These are phyloP conservation scores for Leccinum disarticulatum DNA, from an alignment of 768 basidiomycete species.

Conservation along the genomic window DNA sequence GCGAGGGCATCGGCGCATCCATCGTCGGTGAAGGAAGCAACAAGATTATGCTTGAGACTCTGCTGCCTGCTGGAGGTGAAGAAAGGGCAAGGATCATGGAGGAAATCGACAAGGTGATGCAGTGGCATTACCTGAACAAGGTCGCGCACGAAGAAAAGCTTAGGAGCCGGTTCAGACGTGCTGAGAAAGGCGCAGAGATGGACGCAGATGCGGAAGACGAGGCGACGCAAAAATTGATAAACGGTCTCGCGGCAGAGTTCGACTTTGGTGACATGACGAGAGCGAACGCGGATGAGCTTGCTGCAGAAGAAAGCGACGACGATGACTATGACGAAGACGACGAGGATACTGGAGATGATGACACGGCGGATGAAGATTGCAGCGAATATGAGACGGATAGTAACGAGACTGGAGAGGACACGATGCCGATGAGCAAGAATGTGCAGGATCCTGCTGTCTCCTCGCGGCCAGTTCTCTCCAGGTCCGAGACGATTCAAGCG, in stretches of 20 bases:
- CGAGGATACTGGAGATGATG: slow-evolving; percentile 39
- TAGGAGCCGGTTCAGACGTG: slow-evolving; percentile 76
- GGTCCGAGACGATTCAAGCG: slow-evolving; percentile 1
- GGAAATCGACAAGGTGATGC: slow-evolving; percentile 87
- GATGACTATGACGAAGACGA: slow-evolving; percentile 44
- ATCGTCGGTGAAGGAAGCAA: slow-evolving; percentile 8
- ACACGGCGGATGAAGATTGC: slow-evolving; percentile 37
- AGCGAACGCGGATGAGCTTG: slow-evolving; percentile 79
- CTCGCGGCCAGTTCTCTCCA: not conserved
- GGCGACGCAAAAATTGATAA: slow-evolving; percentile 75
- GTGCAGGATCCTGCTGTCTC: not conserved
- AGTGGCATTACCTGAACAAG: slow-evolving; percentile 95
- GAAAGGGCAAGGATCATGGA: slow-evolving; percentile 75
- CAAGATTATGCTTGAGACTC: slow-evolving; percentile 77
- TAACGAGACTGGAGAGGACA: slow-evolving; percentile 12
- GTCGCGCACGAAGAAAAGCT: slow-evolving; percentile 90
- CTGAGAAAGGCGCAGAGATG: slow-evolving; percentile 39
- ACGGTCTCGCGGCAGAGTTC: slow-evolving; percentile 78
- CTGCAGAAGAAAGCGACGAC: slow-evolving; percentile 67
- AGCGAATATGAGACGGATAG: slow-evolving; percentile 36
- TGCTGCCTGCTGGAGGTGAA: slow-evolving; percentile 79
- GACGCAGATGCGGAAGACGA: slow-evolving; percentile 74
- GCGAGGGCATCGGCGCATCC: slow-evolving; percentile 75
- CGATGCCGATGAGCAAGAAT: slow-evolving; percentile 13
- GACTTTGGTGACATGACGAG: slow-evolving; percentile 77